These are phyloP conservation scores for Penicillium sp. DNA, from an alignment of 2,329 filamentous ascomycete genomes.

Conservation along the genomic window DNA sequence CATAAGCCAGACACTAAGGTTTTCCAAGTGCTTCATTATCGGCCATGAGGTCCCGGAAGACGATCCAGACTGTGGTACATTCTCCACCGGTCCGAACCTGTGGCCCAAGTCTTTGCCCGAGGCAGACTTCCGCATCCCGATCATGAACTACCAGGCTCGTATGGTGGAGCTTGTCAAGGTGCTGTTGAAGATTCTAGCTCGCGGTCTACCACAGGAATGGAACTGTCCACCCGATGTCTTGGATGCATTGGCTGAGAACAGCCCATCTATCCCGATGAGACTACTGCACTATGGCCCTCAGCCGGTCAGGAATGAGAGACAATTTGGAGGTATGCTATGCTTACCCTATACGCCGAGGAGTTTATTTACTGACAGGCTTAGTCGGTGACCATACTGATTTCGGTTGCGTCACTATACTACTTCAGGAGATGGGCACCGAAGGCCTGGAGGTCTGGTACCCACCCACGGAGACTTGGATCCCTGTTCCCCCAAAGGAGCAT, in stretches of 20 bases:
- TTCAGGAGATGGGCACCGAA: constrained; percentile 21
- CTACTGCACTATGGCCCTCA: constrained; percentile 42
- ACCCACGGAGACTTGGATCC: constrained; percentile 16
- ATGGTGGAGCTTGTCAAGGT: constrained; percentile 4
- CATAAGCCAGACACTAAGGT: not conserved
- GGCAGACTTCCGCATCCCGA: constrained; percentile 28
- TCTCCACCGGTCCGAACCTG: constrained; percentile 33
- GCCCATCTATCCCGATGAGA: not conserved
- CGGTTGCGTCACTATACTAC: constrained; percentile 25
- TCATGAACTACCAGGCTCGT: constrained; percentile 23
- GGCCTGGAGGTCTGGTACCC: constrained; percentile 25
- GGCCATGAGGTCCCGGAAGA: constrained; percentile 1
- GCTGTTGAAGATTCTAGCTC: not conserved
- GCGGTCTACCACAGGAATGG: not conserved
- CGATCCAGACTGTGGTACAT: not conserved
- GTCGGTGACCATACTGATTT: constrained; percentile 24
- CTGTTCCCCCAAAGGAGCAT: constrained; percentile 44
- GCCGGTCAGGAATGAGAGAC: constrained; percentile 30
- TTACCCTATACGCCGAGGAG: not conserved
- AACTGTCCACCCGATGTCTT: not conserved
- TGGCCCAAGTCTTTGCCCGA: constrained; percentile 31
- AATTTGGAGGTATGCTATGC: constrained; percentile 21
- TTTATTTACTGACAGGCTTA: not conserved
- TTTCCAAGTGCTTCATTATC: constrained; percentile 19
- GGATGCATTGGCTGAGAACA: not conserved